Percentiles rank a stretch among this genome's conserved stretches.
Conservation (phyloP, 2,329 filamentous ascomycete genomes). For the Cladobotryum mycophilum region DNA sequence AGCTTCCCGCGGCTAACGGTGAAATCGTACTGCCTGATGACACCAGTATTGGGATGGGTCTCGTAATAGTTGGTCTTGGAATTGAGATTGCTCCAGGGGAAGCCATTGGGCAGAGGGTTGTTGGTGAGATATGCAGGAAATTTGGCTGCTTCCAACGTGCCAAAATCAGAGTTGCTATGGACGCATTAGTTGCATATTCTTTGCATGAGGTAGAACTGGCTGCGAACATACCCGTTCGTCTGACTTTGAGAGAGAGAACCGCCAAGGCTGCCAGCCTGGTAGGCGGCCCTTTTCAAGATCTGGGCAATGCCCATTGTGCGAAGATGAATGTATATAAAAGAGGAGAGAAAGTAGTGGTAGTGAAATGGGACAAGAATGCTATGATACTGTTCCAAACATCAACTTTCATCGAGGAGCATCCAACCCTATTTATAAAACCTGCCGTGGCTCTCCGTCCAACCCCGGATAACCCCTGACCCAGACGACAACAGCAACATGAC, state of each 20-base stretch:
- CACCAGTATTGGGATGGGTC: conserved; percentile 44
- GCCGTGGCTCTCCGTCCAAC: too few species aligned
- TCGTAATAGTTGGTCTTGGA: conserved; percentile 45
- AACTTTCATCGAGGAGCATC: too few species aligned
- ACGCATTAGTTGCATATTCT: background rate
- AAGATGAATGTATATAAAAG: background rate
- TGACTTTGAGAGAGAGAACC: conserved; percentile 24
- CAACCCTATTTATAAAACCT: too few species aligned
- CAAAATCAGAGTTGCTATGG: conserved; percentile 32
- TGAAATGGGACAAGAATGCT: background rate
- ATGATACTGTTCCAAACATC: too few species aligned
- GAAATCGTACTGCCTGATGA: conserved; percentile 50
- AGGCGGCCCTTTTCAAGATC: background rate
- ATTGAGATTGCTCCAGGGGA: conserved; percentile 45
- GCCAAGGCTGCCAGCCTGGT: conserved; percentile 2
- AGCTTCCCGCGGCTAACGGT: conserved; percentile 44
- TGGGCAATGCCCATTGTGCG: background rate
- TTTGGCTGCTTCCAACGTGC: conserved; percentile 32
- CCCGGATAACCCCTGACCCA: too few species aligned
- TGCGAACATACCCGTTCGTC: conserved; percentile 33
- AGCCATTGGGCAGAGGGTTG: conserved; percentile 43
- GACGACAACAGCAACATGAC: too few species aligned
- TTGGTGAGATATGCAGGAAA: conserved; percentile 40
- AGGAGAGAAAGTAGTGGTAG: background rate
- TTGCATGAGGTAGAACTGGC: background rate